These are phyloP conservation scores for Schizophyllum amplum DNA, from an alignment of 1,284 basidiomycete species.

Conservation along the genomic window DNA sequence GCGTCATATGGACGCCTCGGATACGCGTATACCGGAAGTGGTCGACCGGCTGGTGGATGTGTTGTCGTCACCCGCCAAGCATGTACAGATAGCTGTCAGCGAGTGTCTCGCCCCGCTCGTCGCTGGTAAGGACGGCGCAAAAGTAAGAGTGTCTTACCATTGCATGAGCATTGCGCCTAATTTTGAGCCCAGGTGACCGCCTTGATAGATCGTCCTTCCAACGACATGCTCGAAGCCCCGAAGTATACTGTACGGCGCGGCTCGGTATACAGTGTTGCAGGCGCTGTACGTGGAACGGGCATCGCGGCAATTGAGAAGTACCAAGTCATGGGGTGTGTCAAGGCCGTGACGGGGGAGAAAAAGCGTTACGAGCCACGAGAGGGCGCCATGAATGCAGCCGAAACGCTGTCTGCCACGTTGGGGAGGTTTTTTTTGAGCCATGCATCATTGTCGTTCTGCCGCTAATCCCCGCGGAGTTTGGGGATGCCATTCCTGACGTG, in stretches of 20 bases:
- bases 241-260: constrained; percentile 93
- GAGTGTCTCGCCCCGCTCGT: constrained; percentile 91
- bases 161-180: background rate
- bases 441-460: constrained; percentile 87
- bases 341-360: constrained; percentile 83
- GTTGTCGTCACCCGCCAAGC: constrained; percentile 90
- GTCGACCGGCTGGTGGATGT: constrained; percentile 89
- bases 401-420: constrained; percentile 82
- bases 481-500: constrained; percentile 86
- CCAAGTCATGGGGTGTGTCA: constrained; percentile 69
- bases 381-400: constrained; percentile 93
- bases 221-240: constrained; percentile 66
- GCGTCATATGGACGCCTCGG: constrained; percentile 74
- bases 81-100: constrained; percentile 94
- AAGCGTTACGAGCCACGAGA: constrained; percentile 82
- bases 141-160: background rate
- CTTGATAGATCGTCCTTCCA: constrained; percentile 73
- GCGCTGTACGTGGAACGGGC: constrained; percentile 86
- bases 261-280: constrained; percentile 94
- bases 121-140: constrained; percentile 48
- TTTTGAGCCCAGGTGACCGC: constrained; percentile 35
- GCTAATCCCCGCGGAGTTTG: constrained; percentile 81
- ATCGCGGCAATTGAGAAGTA: constrained; percentile 83
- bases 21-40: constrained; percentile 74
- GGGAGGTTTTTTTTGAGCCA: constrained; percentile 91